Evolutionary conservation across 139 green algal genomes (phyloP).

Genomic region (Tetradesmus lagerheimii): DNA sequence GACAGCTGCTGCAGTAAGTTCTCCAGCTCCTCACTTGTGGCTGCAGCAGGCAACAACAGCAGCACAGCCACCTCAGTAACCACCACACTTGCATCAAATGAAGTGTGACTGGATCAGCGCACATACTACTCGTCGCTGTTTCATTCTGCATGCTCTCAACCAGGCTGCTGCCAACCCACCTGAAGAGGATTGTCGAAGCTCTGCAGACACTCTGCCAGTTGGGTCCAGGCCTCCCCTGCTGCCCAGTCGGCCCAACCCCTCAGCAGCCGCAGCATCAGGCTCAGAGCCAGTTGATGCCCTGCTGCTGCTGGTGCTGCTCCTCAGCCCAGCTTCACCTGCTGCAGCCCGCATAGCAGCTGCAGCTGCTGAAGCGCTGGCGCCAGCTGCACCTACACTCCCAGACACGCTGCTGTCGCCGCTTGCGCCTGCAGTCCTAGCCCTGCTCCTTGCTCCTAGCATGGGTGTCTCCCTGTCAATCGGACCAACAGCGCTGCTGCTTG

Average conservation of each 20-base stretch:
- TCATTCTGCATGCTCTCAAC: not conserved
- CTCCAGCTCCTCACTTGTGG: constrained; percentile 40
- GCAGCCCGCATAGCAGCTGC: not conserved
- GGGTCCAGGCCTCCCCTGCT: constrained; percentile 22
- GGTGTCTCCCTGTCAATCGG: not conserved
- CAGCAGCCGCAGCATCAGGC: not conserved
- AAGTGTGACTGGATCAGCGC: not conserved
- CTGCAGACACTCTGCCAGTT: constrained; percentile 17
- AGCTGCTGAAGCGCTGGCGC: not conserved
- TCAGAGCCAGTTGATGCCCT: not conserved
- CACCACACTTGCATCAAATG: not conserved
- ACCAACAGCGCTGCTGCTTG: not conserved
- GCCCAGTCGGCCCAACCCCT: not conserved
- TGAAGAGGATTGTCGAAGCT: constrained; percentile 34
- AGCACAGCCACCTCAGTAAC: not conserved
- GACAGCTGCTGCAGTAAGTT: constrained; percentile 34
- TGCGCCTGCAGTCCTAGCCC: not conserved
- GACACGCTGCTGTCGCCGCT: not conserved
- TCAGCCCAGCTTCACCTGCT: not conserved
- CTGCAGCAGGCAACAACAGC: not conserved
- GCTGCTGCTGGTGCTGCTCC: constrained; percentile 22
- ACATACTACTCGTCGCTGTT: not conserved
- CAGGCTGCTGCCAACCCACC: not conserved
- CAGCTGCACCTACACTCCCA: not conserved
- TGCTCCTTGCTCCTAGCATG: not conserved